phyloP scores from a whole-genome alignment of 352 stramenopile species.

The Pythium folliculosum region DNA sequence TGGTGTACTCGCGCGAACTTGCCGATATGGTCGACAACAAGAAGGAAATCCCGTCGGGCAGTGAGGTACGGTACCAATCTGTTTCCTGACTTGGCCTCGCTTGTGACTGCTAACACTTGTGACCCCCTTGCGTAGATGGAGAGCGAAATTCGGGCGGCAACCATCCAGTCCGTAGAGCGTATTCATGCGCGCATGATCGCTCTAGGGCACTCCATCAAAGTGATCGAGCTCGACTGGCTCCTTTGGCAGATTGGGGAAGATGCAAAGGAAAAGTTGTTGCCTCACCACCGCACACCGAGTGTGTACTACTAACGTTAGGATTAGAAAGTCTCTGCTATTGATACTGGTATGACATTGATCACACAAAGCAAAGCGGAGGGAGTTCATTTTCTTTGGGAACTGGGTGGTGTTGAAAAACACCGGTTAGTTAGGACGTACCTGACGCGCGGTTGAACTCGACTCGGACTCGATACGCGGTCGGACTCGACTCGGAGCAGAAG shows the following conservation, averaged over 20 bases:
- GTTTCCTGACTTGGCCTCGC: not conserved
- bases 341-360: too few species aligned
- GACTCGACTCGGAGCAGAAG: not conserved
- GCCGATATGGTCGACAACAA: constrained; percentile 53
- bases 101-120: not conserved
- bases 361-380: not conserved
- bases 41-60: constrained; percentile 57
- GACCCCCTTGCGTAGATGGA: constrained; percentile 51
- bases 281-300: constrained; percentile 83
- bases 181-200: constrained; percentile 45
- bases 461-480: too few species aligned
- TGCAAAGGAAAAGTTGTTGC: constrained; percentile 67
- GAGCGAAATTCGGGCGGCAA: constrained; percentile 80
- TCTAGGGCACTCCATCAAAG: constrained; percentile 45
- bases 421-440: constrained; percentile 11
- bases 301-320: constrained; percentile 74
- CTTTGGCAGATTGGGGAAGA: constrained; percentile 87
- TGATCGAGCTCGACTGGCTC: constrained; percentile 88
- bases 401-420: constrained; percentile 30
- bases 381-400: constrained; percentile 5
- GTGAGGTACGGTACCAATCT: constrained; percentile 41
- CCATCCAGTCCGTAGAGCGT: constrained; percentile 82
- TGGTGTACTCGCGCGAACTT: constrained; percentile 60
- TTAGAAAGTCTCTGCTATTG: too few species aligned
- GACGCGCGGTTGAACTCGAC: not conserved